Base-by-base conservation (phyloP, 2,329 filamentous ascomycete species). In the Colletotrichum incanum region DNA sequence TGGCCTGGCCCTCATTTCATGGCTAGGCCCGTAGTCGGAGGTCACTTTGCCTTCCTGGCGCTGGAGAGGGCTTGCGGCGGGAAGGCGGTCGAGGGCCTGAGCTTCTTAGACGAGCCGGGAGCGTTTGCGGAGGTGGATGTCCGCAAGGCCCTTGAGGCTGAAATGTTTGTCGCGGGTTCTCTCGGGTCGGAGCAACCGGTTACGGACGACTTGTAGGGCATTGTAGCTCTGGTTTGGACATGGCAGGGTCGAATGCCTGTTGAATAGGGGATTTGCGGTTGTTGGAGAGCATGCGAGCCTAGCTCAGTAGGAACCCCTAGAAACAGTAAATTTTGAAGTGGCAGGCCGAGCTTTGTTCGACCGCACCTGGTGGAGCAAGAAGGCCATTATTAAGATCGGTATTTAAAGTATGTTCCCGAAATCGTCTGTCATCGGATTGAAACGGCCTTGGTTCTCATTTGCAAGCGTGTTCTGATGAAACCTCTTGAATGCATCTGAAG, bases 11-110 rank as follows among this genome's bases (percentile, higher is more conserved):
- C 92, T 18, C 87, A 88, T 65, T 97, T 97, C 85, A 94, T 93
- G 82, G 94, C 94, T 1, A 85, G 94, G 52, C 94, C 94, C 1
- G 94, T 97, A 5, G 91, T 96, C 20, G 94, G 94, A 18, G 94
- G 93, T 0, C 94, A 96, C 83, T 97, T 96, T 85, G 92, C 94
- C 2, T 94, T 95, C 78, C 84, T 97, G 79, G 92, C 94, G n/a
- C 83, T 97, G 56, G 92, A 94, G 82, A 88, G 92, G 77, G 94
- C 93, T 31, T 97, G 94, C 83, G 91, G 89, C 2, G 93, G 93
- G 2, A 87, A 86, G 74, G 92, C 92, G 3, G 85, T 89, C 76
- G 84, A 88, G 26, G 90, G 87, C 0, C 81, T 94, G 69, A 77
- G 77, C 39, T 89, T 88, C 75, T 77, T 90, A 61, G 82, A 89